Percentiles rank a stretch among this genome's conserved stretches.
Conservation (phyloP, 2,329 filamentous ascomycete species). For the Thielaviopsis euricoi region DNA sequence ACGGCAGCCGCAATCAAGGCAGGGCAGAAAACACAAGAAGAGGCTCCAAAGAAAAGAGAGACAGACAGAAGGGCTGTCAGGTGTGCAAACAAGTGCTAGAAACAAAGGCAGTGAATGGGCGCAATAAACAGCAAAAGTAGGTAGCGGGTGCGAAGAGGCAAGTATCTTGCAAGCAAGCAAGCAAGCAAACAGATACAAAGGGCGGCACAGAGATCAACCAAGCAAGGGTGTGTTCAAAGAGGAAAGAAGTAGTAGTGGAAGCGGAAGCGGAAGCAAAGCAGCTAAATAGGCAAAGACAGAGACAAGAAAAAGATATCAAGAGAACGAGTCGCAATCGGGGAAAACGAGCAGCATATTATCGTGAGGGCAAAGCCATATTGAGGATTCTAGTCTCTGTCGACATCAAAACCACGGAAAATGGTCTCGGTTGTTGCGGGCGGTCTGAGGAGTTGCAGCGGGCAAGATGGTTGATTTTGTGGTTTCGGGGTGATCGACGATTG, state of each 20-base stretch:
- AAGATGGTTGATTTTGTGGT: neutral
- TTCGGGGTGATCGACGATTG: too few species aligned
- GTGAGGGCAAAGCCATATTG: constrained; percentile 10
- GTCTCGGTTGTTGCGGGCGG: neutral
- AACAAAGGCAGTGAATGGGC: neutral
- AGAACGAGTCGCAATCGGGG: neutral
- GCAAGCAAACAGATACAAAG: neutral
- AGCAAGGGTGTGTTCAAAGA: neutral
- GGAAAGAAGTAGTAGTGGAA: neutral
- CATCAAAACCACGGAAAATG: neutral
- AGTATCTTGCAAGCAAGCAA: neutral
- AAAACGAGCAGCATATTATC: constrained; percentile 7
- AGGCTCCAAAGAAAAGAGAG: neutral
- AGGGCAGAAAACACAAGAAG: neutral
- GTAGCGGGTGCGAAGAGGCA: neutral
- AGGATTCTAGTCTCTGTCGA: neutral
- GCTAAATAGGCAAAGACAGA: constrained; percentile 8
- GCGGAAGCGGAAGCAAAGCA: neutral
- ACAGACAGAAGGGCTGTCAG: neutral
- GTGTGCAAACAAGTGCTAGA: neutral
- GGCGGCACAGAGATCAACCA: neutral
- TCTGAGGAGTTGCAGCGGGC: neutral
- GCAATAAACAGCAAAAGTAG: neutral
- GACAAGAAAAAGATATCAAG: constrained; percentile 15
- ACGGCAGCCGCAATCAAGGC: neutral